Conservation (phyloP, 2,329 filamentous ascomycete genomes). For the Coniochaeta sp. region DNA sequence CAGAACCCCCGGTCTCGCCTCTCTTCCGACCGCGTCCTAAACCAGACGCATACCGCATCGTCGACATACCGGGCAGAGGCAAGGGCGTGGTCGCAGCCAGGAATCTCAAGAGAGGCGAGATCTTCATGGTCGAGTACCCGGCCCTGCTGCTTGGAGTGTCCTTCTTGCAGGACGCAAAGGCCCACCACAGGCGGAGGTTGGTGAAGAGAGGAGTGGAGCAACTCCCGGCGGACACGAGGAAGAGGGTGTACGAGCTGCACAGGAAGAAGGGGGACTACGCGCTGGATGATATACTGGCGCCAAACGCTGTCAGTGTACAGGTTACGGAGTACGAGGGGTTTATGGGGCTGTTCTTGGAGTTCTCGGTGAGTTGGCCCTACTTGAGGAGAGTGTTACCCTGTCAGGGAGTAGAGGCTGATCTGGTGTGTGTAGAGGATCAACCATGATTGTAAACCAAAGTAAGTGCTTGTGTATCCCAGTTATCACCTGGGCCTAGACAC, state of each 20-base stretch:
- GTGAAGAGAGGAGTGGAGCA: constrained; percentile 12
- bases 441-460: constrained; percentile 20
- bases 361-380: constrained; percentile 13
- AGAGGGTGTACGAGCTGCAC: constrained; percentile 4
- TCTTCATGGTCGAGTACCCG: constrained; percentile 27
- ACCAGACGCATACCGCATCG: constrained; percentile 17
- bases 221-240: constrained; percentile 8
- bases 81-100: constrained; percentile 25
- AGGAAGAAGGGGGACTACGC: constrained; percentile 8
- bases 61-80: constrained; percentile 22
- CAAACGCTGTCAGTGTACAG: constrained; percentile 12
- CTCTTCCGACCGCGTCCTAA: background rate
- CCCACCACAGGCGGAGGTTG: constrained; percentile 14
- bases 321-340: constrained; percentile 9
- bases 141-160: constrained; percentile 13
- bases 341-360: constrained; percentile 16
- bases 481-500: background rate
- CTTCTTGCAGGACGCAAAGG: constrained; percentile 10
- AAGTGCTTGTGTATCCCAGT: constrained; percentile 4
- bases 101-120: constrained; percentile 22
- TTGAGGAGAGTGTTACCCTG: background rate
- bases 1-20: background rate
- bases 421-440: constrained; percentile 15
- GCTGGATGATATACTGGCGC: constrained; percentile 14
- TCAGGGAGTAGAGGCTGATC: background rate